These are phyloP conservation scores for Sporothrix phasma DNA, from an alignment of 2,329 filamentous ascomycete species.

Conservation along the genomic window DNA sequence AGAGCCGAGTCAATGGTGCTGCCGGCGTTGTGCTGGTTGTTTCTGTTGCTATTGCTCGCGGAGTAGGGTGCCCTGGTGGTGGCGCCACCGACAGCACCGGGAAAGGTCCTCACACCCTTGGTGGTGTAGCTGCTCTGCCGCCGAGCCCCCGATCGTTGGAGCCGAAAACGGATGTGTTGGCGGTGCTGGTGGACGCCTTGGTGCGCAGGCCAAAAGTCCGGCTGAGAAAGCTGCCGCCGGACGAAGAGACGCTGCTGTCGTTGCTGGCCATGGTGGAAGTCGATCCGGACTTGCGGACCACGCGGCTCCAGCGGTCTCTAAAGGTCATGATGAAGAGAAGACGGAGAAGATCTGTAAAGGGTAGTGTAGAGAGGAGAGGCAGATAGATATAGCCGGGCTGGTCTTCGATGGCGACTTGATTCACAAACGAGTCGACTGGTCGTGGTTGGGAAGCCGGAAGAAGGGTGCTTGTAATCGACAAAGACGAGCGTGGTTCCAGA, in stretches of 20 bases:
- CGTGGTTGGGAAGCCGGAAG: too few relatives aligned
- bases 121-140: neutral
- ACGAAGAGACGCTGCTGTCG: neutral
- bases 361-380: neutral
- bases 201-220: conserved; percentile 15
- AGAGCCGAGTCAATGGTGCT: neutral
- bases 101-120: neutral
- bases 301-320: conserved; percentile 17
- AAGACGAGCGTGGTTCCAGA: neutral
- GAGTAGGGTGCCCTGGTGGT: neutral
- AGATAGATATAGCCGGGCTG: neutral
- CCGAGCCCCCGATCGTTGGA: conserved; percentile 4
- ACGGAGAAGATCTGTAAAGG: neutral
- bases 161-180: neutral
- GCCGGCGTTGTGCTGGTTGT: neutral
- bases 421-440: neutral
- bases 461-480: neutral
- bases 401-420: neutral
- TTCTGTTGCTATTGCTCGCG: neutral
- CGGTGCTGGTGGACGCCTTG: conserved; percentile 5
- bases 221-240: conserved; percentile 8
- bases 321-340: conserved; percentile 17
- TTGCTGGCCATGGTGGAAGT: neutral
- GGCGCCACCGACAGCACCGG: neutral
- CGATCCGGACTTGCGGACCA: conserved; percentile 15